Evolutionary conservation across 257 asterid genomes (phyloP).

Genomic region (Euphrasia confusa): DNA sequence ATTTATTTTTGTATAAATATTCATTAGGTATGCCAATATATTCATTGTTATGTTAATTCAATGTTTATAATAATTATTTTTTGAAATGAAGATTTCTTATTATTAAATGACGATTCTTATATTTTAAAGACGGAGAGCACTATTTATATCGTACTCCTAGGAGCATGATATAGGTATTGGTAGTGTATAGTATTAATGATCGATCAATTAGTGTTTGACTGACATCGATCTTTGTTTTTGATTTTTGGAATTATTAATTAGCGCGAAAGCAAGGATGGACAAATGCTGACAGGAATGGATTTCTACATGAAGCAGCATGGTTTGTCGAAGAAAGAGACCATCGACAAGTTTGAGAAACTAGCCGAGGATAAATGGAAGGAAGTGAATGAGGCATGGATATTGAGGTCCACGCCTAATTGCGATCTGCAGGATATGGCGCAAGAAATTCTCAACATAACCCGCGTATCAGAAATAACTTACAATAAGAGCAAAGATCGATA

Average conservation of each 20-base stretch:
- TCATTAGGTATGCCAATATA: no score
- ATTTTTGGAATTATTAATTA: neutral
- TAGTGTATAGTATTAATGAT: no score
- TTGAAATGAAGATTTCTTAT: no score
- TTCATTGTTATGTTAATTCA: no score
- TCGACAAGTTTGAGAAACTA: neutral
- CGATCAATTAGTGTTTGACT: no score
- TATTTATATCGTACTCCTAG: no score
- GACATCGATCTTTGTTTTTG: no score
- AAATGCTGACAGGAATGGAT: neutral
- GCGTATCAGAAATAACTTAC: conserved; percentile 5
- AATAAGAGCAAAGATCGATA: conserved; percentile 9
- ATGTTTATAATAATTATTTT: no score
- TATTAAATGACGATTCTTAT: no score
- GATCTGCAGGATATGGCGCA: conserved; percentile 3
- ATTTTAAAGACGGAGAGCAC: no score
- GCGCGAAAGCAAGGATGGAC: conserved; percentile 16
- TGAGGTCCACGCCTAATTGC: neutral
- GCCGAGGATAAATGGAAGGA: conserved; percentile 24
- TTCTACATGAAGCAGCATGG: conserved; percentile 19
- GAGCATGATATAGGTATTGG: no score
- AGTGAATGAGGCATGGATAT: neutral
- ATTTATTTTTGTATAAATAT: no score
- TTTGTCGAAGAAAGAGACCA: neutral
- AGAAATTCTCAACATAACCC: neutral